These are phyloP conservation scores for Microsporum ferrugineum DNA, from an alignment of 2,329 filamentous ascomycete species.

Conservation along the genomic window DNA sequence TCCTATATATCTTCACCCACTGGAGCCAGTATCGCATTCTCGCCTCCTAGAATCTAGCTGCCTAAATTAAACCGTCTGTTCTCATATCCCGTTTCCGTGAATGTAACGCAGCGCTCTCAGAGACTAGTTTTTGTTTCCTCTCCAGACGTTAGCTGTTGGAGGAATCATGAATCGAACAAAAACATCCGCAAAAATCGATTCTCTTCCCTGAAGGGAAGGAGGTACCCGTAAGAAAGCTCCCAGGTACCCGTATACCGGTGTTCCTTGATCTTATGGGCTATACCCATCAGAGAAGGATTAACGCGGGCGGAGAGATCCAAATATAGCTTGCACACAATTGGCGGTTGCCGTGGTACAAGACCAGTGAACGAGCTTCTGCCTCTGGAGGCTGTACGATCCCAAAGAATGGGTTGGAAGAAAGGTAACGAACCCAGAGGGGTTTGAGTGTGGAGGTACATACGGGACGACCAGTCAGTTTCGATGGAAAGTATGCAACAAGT, in stretches of 20 bases:
- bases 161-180: constrained; percentile 70
- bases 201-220: constrained; percentile 31
- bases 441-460: constrained; percentile 38
- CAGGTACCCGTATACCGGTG: constrained; percentile 38
- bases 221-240: constrained; percentile 19
- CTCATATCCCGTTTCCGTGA: constrained; percentile 47
- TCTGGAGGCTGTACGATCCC: constrained; percentile 7
- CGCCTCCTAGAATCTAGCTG: not conserved
- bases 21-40: not conserved
- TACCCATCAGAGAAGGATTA: constrained; percentile 50
- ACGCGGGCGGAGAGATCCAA: constrained; percentile 52
- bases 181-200: constrained; percentile 89
- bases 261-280: constrained; percentile 41
- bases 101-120: constrained; percentile 69
- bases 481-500: not conserved
- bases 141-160: constrained; percentile 31
- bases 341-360: constrained; percentile 44
- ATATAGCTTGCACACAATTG: constrained; percentile 29
- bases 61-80: not conserved
- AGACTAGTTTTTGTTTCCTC: constrained; percentile 95
- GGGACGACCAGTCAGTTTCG: constrained; percentile 28
- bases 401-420: constrained; percentile 30
- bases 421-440: constrained; percentile 24
- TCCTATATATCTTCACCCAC: not conserved
- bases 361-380: constrained; percentile 31